Percentiles rank a stretch among this genome's conserved stretches.
Evolutionary conservation across 2,329 filamentous ascomycete genomes (phyloP).

Genomic region (Biscogniauxia marginata): DNA sequence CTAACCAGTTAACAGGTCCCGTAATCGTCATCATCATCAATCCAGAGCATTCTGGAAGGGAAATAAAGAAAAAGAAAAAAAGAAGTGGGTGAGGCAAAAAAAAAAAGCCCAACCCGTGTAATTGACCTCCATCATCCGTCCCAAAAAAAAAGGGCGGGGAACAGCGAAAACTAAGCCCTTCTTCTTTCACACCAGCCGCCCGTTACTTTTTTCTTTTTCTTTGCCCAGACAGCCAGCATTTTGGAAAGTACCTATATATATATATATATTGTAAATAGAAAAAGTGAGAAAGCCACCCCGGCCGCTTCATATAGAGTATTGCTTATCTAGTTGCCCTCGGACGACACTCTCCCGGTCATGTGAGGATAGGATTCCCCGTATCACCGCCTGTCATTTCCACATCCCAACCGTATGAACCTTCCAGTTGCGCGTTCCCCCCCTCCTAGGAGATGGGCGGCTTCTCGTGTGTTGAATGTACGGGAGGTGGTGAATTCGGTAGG

Average conservation of each 20-base stretch:
- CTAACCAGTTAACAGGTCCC: too few relatives aligned
- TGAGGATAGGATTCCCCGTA: background rate
- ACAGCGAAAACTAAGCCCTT: background rate
- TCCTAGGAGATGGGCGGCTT: conserved; percentile 24
- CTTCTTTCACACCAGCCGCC: background rate
- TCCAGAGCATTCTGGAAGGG: too few relatives aligned
- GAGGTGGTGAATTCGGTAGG: conserved; percentile 28
- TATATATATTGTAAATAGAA: background rate
- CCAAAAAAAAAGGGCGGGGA: background rate
- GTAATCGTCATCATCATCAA: too few relatives aligned
- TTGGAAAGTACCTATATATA: background rate
- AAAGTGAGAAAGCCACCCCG: background rate
- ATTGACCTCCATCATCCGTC: background rate
- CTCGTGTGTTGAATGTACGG: conserved; percentile 27
- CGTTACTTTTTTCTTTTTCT: background rate
- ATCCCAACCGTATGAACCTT: background rate
- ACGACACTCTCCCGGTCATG: background rate
- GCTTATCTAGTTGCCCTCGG: background rate
- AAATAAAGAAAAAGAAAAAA: background rate
- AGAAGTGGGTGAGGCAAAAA: background rate
- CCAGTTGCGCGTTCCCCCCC: conserved; percentile 9
- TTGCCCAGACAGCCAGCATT: background rate
- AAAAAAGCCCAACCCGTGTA: background rate
- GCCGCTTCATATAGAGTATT: background rate
- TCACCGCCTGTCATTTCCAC: background rate